These are phyloP conservation scores for Didymella pomorum DNA, from an alignment of 2,329 filamentous ascomycete genomes.

Conservation along the genomic window DNA sequence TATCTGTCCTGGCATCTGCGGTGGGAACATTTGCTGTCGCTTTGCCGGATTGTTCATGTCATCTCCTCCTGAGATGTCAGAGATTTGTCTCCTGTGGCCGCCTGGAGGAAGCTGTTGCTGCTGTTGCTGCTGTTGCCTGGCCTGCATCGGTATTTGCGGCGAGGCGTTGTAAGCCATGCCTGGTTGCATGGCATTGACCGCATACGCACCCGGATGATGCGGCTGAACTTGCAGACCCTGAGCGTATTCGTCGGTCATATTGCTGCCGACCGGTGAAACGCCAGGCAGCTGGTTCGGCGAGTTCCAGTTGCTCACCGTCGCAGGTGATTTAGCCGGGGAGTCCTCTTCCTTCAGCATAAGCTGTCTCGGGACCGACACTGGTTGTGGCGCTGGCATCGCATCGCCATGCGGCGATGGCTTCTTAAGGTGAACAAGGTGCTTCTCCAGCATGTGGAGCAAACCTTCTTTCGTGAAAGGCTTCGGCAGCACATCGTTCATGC, in stretches of 20 bases:
- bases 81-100: slow-evolving; percentile 65
- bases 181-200: slow-evolving; percentile 45
- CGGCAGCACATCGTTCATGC: slow-evolving; percentile 93
- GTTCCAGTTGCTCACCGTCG: slow-evolving; percentile 68
- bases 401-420: slow-evolving; percentile 61
- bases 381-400: slow-evolving; percentile 61
- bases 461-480: slow-evolving; percentile 95
- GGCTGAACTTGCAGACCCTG: slow-evolving; percentile 53
- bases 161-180: slow-evolving; percentile 51
- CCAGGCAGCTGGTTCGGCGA: slow-evolving; percentile 67
- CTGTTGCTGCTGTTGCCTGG: slow-evolving; percentile 39
- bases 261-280: slow-evolving; percentile 63
- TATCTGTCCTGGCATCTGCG: slow-evolving; percentile 55
- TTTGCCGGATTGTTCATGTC: slow-evolving; percentile 63
- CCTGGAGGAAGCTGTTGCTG: slow-evolving; percentile 22
- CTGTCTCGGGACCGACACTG: slow-evolving; percentile 61
- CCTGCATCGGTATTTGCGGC: slow-evolving; percentile 51
- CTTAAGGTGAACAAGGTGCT: slow-evolving; percentile 84
- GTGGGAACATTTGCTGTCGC: slow-evolving; percentile 65
- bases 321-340: slow-evolving; percentile 68
- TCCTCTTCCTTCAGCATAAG: slow-evolving; percentile 68
- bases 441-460: slow-evolving; percentile 81
- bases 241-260: slow-evolving; percentile 57
- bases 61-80: slow-evolving; percentile 65
- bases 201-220: slow-evolving; percentile 50